These are phyloP conservation scores for Dictyophora rubrovolvata DNA, from an alignment of 768 basidiomycete species.

Conservation along the genomic window DNA sequence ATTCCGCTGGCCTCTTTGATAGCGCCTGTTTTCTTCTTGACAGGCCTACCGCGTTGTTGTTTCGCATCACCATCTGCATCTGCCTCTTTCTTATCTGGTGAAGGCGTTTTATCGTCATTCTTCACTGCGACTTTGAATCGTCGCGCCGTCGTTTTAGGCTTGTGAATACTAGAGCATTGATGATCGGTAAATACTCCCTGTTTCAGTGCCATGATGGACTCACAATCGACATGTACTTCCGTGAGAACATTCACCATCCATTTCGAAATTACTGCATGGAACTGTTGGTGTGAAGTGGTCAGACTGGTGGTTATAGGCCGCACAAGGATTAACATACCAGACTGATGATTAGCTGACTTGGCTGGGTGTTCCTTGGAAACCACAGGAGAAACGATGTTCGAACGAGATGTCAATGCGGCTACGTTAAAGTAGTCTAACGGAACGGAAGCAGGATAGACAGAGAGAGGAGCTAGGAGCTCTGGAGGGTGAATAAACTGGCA, in stretches of 20 bases:
- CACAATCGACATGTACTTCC: constrained; percentile 4
- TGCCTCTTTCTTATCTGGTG: not conserved
- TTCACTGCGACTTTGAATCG: not conserved
- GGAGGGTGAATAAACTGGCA: constrained; percentile 9
- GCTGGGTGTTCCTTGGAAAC: not conserved
- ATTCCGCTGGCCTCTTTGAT: not conserved
- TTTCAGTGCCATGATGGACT: not conserved
- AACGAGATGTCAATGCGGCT: not conserved
- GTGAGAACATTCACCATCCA: constrained; percentile 1
- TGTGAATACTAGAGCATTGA: constrained; percentile 1
- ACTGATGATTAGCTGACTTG: not conserved
- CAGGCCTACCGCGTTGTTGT: not conserved
- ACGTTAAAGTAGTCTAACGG: not conserved
- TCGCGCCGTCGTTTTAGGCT: constrained; percentile 1
- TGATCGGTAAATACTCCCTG: not conserved
- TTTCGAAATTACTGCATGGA: constrained; percentile 4
- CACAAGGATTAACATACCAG: not conserved
- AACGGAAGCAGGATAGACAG: not conserved
- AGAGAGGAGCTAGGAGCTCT: not conserved
- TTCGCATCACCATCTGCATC: not conserved
- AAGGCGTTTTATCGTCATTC: not conserved
- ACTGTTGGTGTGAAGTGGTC: not conserved
- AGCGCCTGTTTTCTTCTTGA: not conserved
- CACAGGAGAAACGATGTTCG: not conserved
- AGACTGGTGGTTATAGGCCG: not conserved